Evolutionary conservation across 2,329 filamentous ascomycete genomes (phyloP).

Genomic region (Biscogniauxia marginata): DNA sequence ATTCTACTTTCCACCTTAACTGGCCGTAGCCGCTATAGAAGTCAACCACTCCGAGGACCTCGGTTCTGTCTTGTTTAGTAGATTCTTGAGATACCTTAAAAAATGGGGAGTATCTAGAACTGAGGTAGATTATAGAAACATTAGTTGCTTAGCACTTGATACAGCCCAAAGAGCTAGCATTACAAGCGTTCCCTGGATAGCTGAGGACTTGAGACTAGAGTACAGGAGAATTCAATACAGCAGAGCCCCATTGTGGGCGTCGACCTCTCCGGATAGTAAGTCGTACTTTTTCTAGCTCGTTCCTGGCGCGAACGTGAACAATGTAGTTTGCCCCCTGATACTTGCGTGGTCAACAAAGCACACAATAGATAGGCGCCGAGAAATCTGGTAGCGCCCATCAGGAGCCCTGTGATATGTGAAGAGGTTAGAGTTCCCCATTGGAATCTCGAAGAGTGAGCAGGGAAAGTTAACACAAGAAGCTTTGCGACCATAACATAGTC

Average conservation of each 20-base stretch:
- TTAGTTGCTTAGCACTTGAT: not conserved
- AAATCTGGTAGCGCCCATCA: not conserved
- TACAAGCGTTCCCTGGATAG: constrained; percentile 51
- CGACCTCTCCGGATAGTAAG: not conserved
- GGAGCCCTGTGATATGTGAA: constrained; percentile 18
- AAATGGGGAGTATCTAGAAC: not conserved
- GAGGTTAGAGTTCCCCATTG: constrained; percentile 56
- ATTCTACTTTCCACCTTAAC: not conserved
- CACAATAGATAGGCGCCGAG: not conserved
- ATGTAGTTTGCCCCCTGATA: not conserved
- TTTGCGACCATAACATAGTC: not conserved
- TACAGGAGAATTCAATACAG: constrained; percentile 70
- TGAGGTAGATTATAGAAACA: not conserved
- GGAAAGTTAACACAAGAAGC: not conserved
- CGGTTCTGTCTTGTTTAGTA: not conserved
- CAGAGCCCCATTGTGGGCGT: constrained; percentile 60
- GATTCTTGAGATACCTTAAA: not conserved
- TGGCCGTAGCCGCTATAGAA: not conserved
- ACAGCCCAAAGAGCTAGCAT: not conserved
- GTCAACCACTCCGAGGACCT: not conserved
- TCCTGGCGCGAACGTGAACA: not conserved
- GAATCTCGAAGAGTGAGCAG: constrained; percentile 31
- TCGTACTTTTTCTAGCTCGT: not conserved
- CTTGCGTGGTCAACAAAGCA: not conserved
- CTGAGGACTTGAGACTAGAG: constrained; percentile 60